Evolutionary conservation across 1,139 yeast genomes (phyloP).

Genomic region (Suhomyces terraborum): DNA sequence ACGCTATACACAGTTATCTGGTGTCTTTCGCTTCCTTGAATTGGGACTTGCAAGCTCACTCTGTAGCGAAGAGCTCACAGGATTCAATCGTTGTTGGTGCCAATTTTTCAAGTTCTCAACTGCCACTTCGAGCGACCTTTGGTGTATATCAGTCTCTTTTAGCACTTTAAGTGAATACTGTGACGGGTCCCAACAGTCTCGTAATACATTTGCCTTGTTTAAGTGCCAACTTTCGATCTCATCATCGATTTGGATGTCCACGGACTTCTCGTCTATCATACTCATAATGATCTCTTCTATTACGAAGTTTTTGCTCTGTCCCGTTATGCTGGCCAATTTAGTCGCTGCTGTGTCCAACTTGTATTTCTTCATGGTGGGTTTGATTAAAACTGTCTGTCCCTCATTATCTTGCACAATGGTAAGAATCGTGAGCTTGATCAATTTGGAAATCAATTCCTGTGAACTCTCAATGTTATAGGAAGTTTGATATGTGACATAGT

Average conservation of each 20-base stretch:
- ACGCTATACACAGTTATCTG: slow-evolving; percentile 12
- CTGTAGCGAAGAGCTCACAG: slow-evolving; percentile 13
- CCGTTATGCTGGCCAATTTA: slow-evolving; percentile 3
- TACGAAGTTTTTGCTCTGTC: slow-evolving; percentile 4
- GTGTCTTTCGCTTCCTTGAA: slow-evolving; percentile 17
- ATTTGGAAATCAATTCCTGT: slow-evolving; percentile 21
- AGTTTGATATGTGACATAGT: slow-evolving; percentile 26
- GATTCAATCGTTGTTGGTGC: slow-evolving; percentile 24
- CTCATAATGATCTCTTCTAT: slow-evolving; percentile 26
- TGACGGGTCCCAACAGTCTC: slow-evolving; percentile 36
- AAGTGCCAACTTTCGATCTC: slow-evolving; percentile 23
- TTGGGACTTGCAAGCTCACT: slow-evolving; percentile 12
- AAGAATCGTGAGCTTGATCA: slow-evolving; percentile 33
- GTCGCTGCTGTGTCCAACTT: slow-evolving; percentile 23
- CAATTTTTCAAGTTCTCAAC: slow-evolving; percentile 22
- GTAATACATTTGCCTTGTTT: slow-evolving; percentile 20
- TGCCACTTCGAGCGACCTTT: slow-evolving; percentile 23
- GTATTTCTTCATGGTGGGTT: slow-evolving; percentile 22
- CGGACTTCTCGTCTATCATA: slow-evolving; percentile 28
- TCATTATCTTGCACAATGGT: slow-evolving; percentile 29
- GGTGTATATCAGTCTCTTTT: slow-evolving; percentile 25
- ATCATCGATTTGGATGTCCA: slow-evolving; percentile 35
- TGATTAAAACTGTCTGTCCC: slow-evolving; percentile 21
- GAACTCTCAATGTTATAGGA: slow-evolving; percentile 17
- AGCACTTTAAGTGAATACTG: slow-evolving; percentile 26